These are phyloP conservation scores for Candida sanyaensis DNA, from an alignment of 1,139 yeast species.

Conservation along the genomic window DNA sequence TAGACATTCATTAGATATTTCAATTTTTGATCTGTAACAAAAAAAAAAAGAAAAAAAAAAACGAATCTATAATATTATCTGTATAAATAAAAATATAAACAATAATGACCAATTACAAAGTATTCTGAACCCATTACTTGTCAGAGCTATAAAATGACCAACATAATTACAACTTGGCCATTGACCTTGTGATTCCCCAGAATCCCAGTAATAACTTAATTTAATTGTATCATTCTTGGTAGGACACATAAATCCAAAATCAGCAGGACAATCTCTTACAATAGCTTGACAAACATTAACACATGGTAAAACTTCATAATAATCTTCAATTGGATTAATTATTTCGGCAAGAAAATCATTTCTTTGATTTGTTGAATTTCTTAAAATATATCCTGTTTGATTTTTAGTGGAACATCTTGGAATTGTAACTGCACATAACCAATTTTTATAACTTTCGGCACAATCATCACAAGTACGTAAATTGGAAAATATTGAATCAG, in stretches of 20 bases:
- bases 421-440: constrained; percentile 91
- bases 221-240: constrained; percentile 33
- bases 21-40: background rate
- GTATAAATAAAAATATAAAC: background rate
- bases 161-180: constrained; percentile 52
- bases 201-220: constrained; percentile 49
- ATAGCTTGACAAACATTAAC: constrained; percentile 75
- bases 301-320: constrained; percentile 87
- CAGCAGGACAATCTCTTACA: constrained; percentile 82
- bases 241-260: constrained; percentile 77
- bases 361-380: constrained; percentile 52
- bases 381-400: constrained; percentile 45
- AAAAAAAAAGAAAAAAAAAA: too few species aligned
- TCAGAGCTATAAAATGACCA: constrained; percentile 24
- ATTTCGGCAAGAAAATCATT: constrained; percentile 56
- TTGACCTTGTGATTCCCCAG: constrained; percentile 23
- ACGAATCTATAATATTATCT: background rate
- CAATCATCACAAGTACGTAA: constrained; percentile 74
- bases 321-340: constrained; percentile 59
- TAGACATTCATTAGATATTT: background rate
- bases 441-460: constrained; percentile 67
- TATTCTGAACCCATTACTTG: background rate
- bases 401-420: constrained; percentile 74
- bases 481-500: constrained; percentile 75
- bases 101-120: background rate